A percentile compares a stretch with the other conserved stretches of the same genome.
phyloP scores from a whole-genome alignment of 352 stramenopile species.

The Blastocystis hominis region DNA sequence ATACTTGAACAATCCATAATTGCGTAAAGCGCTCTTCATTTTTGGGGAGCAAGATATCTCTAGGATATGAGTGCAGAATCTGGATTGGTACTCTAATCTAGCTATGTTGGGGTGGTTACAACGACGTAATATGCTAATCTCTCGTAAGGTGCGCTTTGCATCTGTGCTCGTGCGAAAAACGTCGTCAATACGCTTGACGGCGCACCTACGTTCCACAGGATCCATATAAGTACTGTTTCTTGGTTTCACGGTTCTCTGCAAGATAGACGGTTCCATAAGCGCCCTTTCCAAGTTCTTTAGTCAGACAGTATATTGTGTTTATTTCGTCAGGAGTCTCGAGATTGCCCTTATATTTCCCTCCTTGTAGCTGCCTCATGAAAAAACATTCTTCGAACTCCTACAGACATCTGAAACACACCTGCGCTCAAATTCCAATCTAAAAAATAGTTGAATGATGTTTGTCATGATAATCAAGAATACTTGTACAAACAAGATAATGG shows the following conservation, averaged over 20 bases:
- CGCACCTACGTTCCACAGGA: not conserved
- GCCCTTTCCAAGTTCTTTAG: constrained; percentile 51
- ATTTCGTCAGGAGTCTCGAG: constrained; percentile 47
- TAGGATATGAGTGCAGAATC: not conserved
- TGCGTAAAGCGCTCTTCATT: constrained; percentile 36
- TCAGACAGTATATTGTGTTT: constrained; percentile 6
- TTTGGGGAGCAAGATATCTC: constrained; percentile 29
- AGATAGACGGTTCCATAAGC: constrained; percentile 57
- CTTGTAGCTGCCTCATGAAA: not conserved
- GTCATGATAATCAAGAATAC: not conserved
- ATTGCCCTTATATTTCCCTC: not conserved
- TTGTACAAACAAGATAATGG: not conserved
- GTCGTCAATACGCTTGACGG: constrained; percentile 53
- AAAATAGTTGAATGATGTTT: not conserved
- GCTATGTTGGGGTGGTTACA: constrained; percentile 53
- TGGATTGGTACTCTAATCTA: not conserved
- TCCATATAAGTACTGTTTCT: not conserved
- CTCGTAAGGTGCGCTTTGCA: constrained; percentile 42
- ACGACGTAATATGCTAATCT: constrained; percentile 50
- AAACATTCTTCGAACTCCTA: not conserved
- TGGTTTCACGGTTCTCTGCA: not conserved
- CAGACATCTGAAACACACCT: constrained; percentile 9
- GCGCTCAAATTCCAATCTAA: not conserved
- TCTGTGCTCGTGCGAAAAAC: constrained; percentile 51
- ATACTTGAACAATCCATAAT: constrained; percentile 53